phyloP scores from a whole-genome alignment of 345 rosid genomes.

The Anacardium occidentale region DNA sequence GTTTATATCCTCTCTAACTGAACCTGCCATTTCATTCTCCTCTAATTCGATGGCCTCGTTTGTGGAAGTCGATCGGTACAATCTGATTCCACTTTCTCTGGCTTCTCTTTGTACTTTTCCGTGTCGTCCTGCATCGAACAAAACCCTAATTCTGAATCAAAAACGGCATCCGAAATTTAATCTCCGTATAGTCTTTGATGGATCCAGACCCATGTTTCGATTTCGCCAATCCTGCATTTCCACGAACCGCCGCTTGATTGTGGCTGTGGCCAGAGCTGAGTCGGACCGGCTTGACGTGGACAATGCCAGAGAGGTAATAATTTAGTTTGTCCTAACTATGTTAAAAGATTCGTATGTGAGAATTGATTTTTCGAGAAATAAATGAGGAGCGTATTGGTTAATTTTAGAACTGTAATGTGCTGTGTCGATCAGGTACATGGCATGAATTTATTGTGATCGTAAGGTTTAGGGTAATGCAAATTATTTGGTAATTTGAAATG shows the following conservation, averaged over 20 bases:
- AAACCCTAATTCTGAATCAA: slow-evolving; percentile 36
- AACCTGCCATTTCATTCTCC: background rate
- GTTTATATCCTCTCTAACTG: background rate
- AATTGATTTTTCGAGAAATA: background rate
- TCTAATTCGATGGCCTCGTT: slow-evolving; percentile 41
- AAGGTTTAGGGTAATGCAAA: background rate
- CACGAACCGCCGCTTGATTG: slow-evolving; percentile 37
- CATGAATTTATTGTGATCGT: background rate
- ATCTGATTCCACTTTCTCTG: slow-evolving; percentile 36
- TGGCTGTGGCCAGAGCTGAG: slow-evolving; percentile 52
- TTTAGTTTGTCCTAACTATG: background rate
- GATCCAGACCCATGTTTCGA: slow-evolving; percentile 27
- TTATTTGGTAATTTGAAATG: background rate
- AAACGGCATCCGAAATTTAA: slow-evolving; percentile 25
- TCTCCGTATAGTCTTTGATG: slow-evolving; percentile 31
- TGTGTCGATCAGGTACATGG: background rate
- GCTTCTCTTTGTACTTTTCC: slow-evolving; percentile 43
- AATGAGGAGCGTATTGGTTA: background rate
- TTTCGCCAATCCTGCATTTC: slow-evolving; percentile 24
- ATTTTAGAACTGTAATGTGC: background rate
- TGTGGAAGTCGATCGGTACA: slow-evolving; percentile 38
- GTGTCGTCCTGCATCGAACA: slow-evolving; percentile 35
- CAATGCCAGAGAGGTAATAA: slow-evolving; percentile 39
- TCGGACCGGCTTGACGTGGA: slow-evolving; percentile 43
- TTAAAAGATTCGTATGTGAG: background rate